Evolutionary conservation across 352 stramenopile genomes (phyloP).

Genomic region (Poterioochromonas sp.): DNA sequence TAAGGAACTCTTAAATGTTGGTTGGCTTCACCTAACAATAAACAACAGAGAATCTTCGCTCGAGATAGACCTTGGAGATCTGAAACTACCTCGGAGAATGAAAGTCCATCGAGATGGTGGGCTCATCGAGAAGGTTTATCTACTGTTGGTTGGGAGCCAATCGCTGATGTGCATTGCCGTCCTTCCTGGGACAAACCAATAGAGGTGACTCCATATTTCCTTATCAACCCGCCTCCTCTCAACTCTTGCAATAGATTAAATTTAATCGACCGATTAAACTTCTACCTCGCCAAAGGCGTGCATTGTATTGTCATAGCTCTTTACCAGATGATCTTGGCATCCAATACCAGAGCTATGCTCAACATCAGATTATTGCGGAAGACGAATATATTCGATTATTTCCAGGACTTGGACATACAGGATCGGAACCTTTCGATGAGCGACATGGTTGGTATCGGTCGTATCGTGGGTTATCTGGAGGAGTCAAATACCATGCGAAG

Average conservation of each 20-base stretch:
- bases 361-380: background rate
- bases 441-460: slow-evolving; percentile 18
- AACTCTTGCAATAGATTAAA: background rate
- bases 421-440: slow-evolving; percentile 11
- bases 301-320: slow-evolving; percentile 14
- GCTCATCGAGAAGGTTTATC: slow-evolving; percentile 12
- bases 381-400: slow-evolving; percentile 10
- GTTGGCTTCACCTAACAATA: background rate
- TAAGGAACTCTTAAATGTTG: background rate
- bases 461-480: slow-evolving; percentile 13
- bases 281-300: background rate
- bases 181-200: slow-evolving; percentile 20
- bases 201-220: background rate
- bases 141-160: background rate
- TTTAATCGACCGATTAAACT: background rate
- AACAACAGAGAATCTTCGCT: background rate
- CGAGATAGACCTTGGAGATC: background rate
- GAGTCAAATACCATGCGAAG: background rate
- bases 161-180: background rate
- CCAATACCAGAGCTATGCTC: slow-evolving; percentile 15
- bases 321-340: slow-evolving; percentile 32
- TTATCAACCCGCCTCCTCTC: background rate
- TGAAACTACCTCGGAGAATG: background rate
- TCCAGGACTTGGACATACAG: slow-evolving; percentile 24
- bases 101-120: background rate